Base-by-base conservation (phyloP, 768 basidiomycete species). In the Lactarius akahatsu region DNA sequence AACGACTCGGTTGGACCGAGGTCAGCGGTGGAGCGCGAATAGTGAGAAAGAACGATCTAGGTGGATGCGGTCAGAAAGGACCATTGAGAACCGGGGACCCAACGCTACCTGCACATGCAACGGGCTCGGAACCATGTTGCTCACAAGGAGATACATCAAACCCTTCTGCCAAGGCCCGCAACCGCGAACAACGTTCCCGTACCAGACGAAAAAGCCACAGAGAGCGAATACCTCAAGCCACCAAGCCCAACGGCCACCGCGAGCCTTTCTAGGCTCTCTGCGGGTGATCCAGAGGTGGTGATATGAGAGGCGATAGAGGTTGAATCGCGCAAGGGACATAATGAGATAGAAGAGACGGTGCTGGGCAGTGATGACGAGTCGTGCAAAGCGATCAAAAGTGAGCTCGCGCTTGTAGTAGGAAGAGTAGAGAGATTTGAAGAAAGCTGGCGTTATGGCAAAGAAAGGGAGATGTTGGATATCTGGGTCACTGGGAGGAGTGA, bases 21-120 rank as follows among this genome's bases (percentile, higher is more conserved):
- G 74, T 98, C 96, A 10, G 81, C 89, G 2, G 95, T 96, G 16
- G 96, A 94, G 81, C 95, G 94, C 58, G 93, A 90, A 76, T 96
- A 99, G 80, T 99, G 97, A 9, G 97, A 99, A 32, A 98, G 86
- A 1, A 98, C 96, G 72, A 99, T 98, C 89, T 90, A 71, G 20
- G 30, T 36, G 43, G 41, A 5, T n/a, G 32, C 10, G 36, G 41
- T 61, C 36, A 36, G 59, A 50, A 36, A 18, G 67, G 26, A 55
- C 32, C 4, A 52, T 30, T 16, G 57, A 64, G 50, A 69, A 55
- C 26, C n/a, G 61, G 54, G 23, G 20, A 18, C 3, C 3, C 6
- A 20, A 78, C 81, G 64, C 38, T 72, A 91, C 96, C 86, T 98
- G 97, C 38, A 98, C 85, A 73, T 99, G 97, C 28, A 99, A 81